Evolutionary conservation across 2,329 filamentous ascomycete species (phyloP).

Genomic region (Tolypocladium tropicale): DNA sequence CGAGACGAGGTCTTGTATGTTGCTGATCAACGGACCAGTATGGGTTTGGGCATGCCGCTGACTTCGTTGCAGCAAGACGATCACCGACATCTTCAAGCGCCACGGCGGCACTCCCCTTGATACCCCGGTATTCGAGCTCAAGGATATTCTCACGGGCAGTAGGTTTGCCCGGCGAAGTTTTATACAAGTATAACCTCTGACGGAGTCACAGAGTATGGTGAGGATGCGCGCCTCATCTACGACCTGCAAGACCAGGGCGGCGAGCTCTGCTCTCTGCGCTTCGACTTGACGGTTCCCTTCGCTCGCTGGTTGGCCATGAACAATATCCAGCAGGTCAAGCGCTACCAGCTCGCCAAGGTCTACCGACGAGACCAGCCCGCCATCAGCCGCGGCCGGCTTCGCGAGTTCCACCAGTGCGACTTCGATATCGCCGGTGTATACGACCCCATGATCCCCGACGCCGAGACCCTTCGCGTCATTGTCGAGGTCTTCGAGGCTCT

Average conservation of each 20-base stretch:
- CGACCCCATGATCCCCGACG: slow-evolving; percentile 86
- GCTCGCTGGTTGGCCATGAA: slow-evolving; percentile 93
- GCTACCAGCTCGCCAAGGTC: slow-evolving; percentile 93
- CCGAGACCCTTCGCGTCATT: slow-evolving; percentile 76
- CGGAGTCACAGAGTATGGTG: slow-evolving; percentile 56
- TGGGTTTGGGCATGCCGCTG: neutral
- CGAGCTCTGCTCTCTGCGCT: slow-evolving; percentile 64
- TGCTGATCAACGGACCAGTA: too few relatives aligned
- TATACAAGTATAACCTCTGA: neutral
- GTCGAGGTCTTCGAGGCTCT: slow-evolving; percentile 78
- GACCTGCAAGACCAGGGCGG: slow-evolving; percentile 80
- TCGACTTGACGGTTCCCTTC: slow-evolving; percentile 83
- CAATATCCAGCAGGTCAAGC: slow-evolving; percentile 73
- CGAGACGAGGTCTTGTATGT: slow-evolving; percentile 62
- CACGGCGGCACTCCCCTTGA: slow-evolving; percentile 73
- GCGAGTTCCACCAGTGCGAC: slow-evolving; percentile 96
- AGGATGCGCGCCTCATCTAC: slow-evolving; percentile 88
- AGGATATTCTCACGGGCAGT: slow-evolving; percentile 56
- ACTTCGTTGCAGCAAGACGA: slow-evolving; percentile 34
- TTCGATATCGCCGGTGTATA: slow-evolving; percentile 87
- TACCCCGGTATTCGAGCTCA: slow-evolving; percentile 76
- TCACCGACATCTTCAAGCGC: slow-evolving; percentile 71
- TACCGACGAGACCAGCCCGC: slow-evolving; percentile 39
- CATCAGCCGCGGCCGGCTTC: slow-evolving; percentile 84
- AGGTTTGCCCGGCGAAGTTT: neutral